Base-by-base conservation (phyloP, 495 filamentous ascomycete species). In the Lophium mytilinum region DNA sequence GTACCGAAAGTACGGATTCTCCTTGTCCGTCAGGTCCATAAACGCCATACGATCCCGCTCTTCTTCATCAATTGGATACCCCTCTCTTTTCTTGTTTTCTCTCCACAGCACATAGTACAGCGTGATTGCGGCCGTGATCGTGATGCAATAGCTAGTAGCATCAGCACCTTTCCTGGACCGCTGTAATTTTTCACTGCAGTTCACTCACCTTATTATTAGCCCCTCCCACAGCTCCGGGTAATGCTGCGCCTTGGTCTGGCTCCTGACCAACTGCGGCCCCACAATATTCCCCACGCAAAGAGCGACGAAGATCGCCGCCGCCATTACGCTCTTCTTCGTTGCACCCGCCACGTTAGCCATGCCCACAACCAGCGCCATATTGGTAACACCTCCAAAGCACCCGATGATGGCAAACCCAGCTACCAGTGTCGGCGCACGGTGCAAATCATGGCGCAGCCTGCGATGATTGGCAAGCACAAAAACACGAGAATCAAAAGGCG, bases 261-360 rank as follows among this genome's bases (percentile, higher is more conserved):
- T 80, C 47, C 80, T 80, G 39, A 88, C 74, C 15, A 89, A 71
- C 68, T 85, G 83, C n/a, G 85, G 85, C 0, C 85, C 84, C 34
- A 88, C 78, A 48, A 88, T 88, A 57, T 84, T 83, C 15, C 86
- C 86, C 2, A 88, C 81, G 48, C 82, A 84, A 66, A 89, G 88
- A 0, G 83, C 85, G 0, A 87, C 83, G 58, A 89, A 90, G 30
- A 87, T 84, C 1, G 81, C 81, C 0, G 83, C 81, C 0, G 84
- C 82, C 75, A 83, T 88, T 58, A 83, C 76, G 53, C 80, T 83
- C 73, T 89, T 89, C 69, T 92, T 92, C 7, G 86, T 90, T 15
- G 84, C 80, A 0, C 87, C 87, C 0, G 86, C 87, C 0, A 90
- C 80, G 60, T 90, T 89, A 15, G 79, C 78, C 67, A 85, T 86